These are phyloP conservation scores for Sisymbrium altissimum DNA, from an alignment of 345 rosid species.

Conservation along the genomic window DNA sequence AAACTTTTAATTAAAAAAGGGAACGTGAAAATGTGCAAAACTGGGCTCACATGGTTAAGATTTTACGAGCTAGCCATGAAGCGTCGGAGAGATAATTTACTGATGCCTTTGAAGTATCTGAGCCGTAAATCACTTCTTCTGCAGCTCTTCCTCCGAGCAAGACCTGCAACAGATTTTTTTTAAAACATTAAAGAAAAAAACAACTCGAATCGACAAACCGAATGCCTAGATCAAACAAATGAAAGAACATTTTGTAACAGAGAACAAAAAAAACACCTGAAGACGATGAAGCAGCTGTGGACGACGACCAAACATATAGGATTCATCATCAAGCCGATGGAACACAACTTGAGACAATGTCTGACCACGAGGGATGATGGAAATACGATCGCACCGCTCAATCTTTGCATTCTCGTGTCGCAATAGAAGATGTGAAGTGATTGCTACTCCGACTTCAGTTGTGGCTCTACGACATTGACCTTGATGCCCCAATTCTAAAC, in stretches of 20 bases:
- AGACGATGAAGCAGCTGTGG: constrained; percentile 92
- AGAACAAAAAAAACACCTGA: constrained; percentile 47
- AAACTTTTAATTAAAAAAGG: background rate
- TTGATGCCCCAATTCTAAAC: constrained; percentile 70
- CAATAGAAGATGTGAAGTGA: constrained; percentile 80
- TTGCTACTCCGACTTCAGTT: constrained; percentile 86
- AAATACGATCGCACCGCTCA: constrained; percentile 82
- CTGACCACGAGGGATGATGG: constrained; percentile 91
- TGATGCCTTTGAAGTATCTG: constrained; percentile 85
- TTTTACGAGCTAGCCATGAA: constrained; percentile 97
- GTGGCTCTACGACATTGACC: constrained; percentile 96
- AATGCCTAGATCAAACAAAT: background rate
- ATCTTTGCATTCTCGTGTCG: constrained; percentile 71
- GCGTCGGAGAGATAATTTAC: constrained; percentile 85
- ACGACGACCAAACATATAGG: constrained; percentile 83
- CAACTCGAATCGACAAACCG: background rate
- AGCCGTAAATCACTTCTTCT: constrained; percentile 84
- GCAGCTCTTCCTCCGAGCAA: constrained; percentile 96
- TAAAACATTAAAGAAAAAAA: background rate
- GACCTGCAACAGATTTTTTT: constrained; percentile 38
- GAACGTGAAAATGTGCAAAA: background rate
- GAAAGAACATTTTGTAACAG: background rate
- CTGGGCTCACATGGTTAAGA: constrained; percentile 58
- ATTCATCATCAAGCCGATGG: constrained; percentile 82
- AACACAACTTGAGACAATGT: constrained; percentile 81